phyloP scores from a whole-genome alignment of 352 stramenopile species.

The Halophytophthora polymorphica region DNA sequence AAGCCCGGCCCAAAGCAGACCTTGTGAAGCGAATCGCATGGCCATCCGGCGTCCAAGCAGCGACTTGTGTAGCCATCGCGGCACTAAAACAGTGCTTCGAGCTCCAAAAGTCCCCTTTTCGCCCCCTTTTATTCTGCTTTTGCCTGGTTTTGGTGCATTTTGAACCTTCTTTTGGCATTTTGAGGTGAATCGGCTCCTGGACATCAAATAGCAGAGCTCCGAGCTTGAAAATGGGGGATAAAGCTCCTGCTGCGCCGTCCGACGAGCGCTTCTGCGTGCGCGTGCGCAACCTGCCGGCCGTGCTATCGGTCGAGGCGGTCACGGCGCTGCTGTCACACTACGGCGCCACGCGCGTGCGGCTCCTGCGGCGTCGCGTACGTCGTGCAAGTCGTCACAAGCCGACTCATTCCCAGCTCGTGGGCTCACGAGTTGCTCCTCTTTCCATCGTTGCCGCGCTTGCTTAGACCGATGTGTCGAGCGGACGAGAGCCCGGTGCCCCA shows the following conservation, averaged over 20 bases:
- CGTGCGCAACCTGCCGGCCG: conserved; percentile 55
- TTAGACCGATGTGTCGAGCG: conserved; percentile 24
- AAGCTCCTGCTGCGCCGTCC: not conserved
- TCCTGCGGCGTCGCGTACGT: conserved; percentile 36
- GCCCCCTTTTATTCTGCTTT: no score
- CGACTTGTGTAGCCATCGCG: no score
- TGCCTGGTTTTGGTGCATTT: no score
- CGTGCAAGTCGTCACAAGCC: not conserved
- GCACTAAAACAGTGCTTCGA: no score
- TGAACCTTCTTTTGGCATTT: not conserved
- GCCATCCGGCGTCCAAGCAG: not conserved
- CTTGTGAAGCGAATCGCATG: no score
- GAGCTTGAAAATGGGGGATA: no score
- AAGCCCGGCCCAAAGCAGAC: no score
- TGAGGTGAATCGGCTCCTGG: not conserved
- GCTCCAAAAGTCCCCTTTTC: no score
- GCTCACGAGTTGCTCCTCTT: no score
- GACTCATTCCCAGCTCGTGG: no score
- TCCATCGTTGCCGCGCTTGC: no score
- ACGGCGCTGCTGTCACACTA: conserved; percentile 59
- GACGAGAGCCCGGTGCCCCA: conserved; percentile 26
- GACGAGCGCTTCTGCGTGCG: conserved; percentile 35
- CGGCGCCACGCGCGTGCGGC: conserved; percentile 41
- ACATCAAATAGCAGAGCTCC: no score
- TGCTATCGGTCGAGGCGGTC: conserved; percentile 54